These are phyloP conservation scores for Tetrahymena malaccensis DNA, from an alignment of 73 alveolate genomes.

Conservation along the genomic window DNA sequence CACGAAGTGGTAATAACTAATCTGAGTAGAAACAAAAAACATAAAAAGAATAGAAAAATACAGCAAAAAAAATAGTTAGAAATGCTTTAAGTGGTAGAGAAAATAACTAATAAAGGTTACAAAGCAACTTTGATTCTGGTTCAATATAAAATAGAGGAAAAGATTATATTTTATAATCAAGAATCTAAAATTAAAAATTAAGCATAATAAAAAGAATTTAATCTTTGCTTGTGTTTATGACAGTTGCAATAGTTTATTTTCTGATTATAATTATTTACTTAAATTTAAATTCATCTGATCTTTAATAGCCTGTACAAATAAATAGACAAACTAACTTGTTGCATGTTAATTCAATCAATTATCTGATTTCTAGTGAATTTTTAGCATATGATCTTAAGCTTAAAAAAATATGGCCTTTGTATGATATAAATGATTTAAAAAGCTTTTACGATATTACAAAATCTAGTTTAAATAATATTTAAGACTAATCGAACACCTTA, in stretches of 20 bases:
- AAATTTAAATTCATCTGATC: background rate
- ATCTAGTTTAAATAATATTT: background rate
- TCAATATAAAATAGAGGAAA: background rate
- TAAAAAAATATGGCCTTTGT: no score
- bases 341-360: background rate
- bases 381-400: background rate
- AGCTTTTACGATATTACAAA: background rate
- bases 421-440: background rate
- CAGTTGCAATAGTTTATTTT: background rate
- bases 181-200: background rate
- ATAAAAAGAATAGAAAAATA: no score
- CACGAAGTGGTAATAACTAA: no score
- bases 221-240: background rate
- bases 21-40: background rate
- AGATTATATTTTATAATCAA: background rate
- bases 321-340: background rate
- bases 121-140: background rate
- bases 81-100: no score
- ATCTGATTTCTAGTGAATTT: background rate
- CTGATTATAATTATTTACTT: background rate
- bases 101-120: no score
- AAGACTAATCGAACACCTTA: background rate
- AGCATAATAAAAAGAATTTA: background rate
- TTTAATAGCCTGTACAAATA: background rate
- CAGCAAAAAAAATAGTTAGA: background rate